A percentile compares a stretch with the other conserved stretches of the same genome.
phyloP scores from a whole-genome alignment of 805 yeast species.

The Sugiyamaella qingdaonensis region DNA sequence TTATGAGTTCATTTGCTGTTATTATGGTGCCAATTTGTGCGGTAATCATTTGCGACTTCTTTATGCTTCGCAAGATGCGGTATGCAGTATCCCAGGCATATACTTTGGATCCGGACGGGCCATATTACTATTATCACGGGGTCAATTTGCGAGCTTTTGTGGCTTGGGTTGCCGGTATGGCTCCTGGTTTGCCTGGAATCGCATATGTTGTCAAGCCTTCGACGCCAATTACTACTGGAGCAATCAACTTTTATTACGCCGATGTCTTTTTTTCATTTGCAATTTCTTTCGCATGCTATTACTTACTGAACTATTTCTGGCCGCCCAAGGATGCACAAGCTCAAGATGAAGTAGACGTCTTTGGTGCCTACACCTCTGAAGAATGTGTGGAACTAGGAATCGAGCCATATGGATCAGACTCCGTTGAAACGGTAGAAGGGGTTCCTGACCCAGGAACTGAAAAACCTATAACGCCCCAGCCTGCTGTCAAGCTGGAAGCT shows the following conservation, averaged over 20 bases:
- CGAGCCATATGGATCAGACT: not conserved
- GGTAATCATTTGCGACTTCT: slow-evolving; percentile 38
- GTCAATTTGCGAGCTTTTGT: slow-evolving; percentile 40
- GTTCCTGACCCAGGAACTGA: not conserved
- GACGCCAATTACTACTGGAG: slow-evolving; percentile 54
- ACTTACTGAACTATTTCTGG: slow-evolving; percentile 33
- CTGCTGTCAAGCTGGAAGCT: too few species aligned
- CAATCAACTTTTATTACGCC: slow-evolving; percentile 1
- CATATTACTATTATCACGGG: slow-evolving; percentile 39
- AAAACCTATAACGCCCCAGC: not conserved
- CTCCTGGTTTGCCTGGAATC: slow-evolving; percentile 25
- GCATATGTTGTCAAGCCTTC: slow-evolving; percentile 18
- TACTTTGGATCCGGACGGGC: slow-evolving; percentile 24
- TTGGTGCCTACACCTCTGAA: slow-evolving; percentile 28
- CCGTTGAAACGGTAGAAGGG: not conserved
- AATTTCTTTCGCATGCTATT: slow-evolving; percentile 31
- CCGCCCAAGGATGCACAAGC: slow-evolving; percentile 35
- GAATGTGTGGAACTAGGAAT: slow-evolving; percentile 20
- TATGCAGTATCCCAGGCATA: slow-evolving; percentile 41
- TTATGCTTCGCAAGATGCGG: slow-evolving; percentile 37
- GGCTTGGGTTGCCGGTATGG: slow-evolving; percentile 35
- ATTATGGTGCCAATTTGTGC: slow-evolving; percentile 40
- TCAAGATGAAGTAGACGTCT: slow-evolving; percentile 34
- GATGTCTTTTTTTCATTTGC: slow-evolving; percentile 1
- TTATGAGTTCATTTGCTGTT: slow-evolving; percentile 38